A percentile compares a stretch with the other conserved stretches of the same genome.
Evolutionary conservation across 345 rosid genomes (phyloP).

Genomic region (Raphanus sativus): DNA sequence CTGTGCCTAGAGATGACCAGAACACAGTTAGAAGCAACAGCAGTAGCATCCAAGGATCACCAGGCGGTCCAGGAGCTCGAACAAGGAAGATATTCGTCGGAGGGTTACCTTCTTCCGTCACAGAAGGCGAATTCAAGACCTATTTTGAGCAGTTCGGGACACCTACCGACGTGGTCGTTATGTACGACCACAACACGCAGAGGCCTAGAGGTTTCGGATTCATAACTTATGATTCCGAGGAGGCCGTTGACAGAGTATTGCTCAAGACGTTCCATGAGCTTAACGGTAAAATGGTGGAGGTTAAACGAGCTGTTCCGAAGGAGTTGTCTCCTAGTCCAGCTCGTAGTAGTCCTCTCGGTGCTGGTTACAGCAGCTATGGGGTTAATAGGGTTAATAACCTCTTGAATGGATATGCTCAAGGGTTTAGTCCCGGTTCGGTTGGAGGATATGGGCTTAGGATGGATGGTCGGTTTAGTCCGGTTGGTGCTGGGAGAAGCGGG

Average conservation of each 20-base stretch:
- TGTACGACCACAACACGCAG: slow-evolving; percentile 98
- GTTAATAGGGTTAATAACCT: slow-evolving; percentile 66
- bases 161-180: slow-evolving; percentile 88
- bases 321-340: slow-evolving; percentile 78
- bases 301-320: slow-evolving; percentile 95
- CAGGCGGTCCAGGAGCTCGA: slow-evolving; percentile 58
- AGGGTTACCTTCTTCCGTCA: slow-evolving; percentile 77
- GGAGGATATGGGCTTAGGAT: slow-evolving; percentile 57
- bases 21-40: slow-evolving; percentile 55
- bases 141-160: slow-evolving; percentile 90
- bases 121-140: slow-evolving; percentile 66
- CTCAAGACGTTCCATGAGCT: slow-evolving; percentile 91
- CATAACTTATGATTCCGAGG: slow-evolving; percentile 92
- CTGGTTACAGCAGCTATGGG: slow-evolving; percentile 66
- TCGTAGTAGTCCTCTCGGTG: slow-evolving; percentile 77
- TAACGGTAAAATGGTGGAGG: slow-evolving; percentile 98
- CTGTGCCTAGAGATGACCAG: slow-evolving; percentile 91
- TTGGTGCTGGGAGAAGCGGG: slow-evolving; percentile 60
- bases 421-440: slow-evolving; percentile 52
- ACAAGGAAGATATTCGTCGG: slow-evolving; percentile 92
- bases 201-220: slow-evolving; percentile 99
- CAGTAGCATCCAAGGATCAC: slow-evolving; percentile 65
- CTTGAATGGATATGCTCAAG: slow-evolving; percentile 70
- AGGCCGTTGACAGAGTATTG: slow-evolving; percentile 86
- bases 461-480: slow-evolving; percentile 83